These are phyloP conservation scores for Anthostomella pinea DNA, from an alignment of 2,329 filamentous ascomycete species.

Conservation along the genomic window DNA sequence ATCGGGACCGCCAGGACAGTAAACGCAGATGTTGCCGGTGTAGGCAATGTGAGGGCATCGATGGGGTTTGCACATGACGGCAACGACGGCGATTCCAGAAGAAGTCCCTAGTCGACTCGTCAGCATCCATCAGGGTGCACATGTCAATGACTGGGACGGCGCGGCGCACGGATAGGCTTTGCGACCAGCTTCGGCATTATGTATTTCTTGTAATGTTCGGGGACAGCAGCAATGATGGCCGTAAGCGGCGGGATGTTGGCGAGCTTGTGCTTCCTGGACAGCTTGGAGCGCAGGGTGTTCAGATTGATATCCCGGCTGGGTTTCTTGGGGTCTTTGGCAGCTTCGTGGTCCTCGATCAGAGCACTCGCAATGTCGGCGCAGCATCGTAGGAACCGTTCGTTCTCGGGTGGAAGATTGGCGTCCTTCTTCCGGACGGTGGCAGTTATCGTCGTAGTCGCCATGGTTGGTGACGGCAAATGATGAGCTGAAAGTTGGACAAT, in stretches of 20 bases:
- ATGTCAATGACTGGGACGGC: background rate
- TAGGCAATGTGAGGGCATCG: slow-evolving; percentile 97
- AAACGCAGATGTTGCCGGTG: slow-evolving; percentile 98
- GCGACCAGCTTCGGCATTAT: slow-evolving; percentile 94
- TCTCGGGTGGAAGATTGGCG: slow-evolving; percentile 80
- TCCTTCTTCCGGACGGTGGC: slow-evolving; percentile 66
- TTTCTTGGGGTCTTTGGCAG: slow-evolving; percentile 68
- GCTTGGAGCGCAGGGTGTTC: slow-evolving; percentile 80
- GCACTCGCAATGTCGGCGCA: slow-evolving; percentile 94
- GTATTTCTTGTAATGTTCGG: slow-evolving; percentile 99
- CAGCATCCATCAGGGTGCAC: background rate
- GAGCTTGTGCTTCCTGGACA: slow-evolving; percentile 89
- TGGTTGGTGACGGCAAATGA: too few relatives aligned
- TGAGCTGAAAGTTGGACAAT: too few relatives aligned
- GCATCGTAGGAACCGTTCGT: slow-evolving; percentile 88
- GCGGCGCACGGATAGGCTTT: slow-evolving; percentile 74
- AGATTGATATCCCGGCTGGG: slow-evolving; percentile 87
- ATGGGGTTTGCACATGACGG: slow-evolving; percentile 99
- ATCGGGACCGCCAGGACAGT: slow-evolving; percentile 95
- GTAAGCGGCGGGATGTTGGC: slow-evolving; percentile 87
- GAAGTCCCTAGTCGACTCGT: slow-evolving; percentile 56
- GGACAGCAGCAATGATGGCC: slow-evolving; percentile 95
- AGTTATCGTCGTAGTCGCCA: slow-evolving; percentile 62
- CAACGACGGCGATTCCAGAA: slow-evolving; percentile 95
- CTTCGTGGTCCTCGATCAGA: slow-evolving; percentile 91